These are phyloP conservation scores for Pythium brachiatum DNA, from an alignment of 352 stramenopile species.

Conservation along the genomic window DNA sequence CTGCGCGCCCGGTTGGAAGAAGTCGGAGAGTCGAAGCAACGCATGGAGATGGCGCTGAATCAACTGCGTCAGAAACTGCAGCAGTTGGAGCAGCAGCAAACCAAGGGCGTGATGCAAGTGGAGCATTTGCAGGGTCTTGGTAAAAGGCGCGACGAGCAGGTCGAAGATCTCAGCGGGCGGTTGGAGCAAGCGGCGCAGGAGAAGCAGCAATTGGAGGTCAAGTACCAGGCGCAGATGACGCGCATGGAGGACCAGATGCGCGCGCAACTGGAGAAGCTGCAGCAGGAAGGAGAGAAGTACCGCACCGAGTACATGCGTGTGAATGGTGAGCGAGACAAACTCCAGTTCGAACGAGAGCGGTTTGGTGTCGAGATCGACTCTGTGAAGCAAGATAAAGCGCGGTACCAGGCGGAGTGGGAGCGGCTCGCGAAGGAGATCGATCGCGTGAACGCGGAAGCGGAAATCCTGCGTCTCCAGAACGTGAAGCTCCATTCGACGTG, in stretches of 20 bases:
- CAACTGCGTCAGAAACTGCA: slow-evolving; percentile 27
- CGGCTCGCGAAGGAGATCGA: slow-evolving; percentile 47
- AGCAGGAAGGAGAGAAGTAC: slow-evolving; percentile 57
- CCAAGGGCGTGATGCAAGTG: slow-evolving; percentile 34
- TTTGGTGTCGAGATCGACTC: slow-evolving; percentile 45
- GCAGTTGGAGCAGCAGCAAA: slow-evolving; percentile 40
- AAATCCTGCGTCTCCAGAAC: slow-evolving; percentile 50
- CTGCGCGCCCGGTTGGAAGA: slow-evolving; percentile 39
- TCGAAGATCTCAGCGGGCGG: slow-evolving; percentile 33
- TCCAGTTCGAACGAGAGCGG: slow-evolving; percentile 57
- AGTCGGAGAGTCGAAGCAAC: slow-evolving; percentile 23
- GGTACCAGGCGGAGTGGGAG: slow-evolving; percentile 52
- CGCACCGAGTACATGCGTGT: slow-evolving; percentile 45
- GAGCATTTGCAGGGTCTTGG: slow-evolving; percentile 42
- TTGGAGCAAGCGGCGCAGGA: slow-evolving; percentile 40
- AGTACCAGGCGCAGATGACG: slow-evolving; percentile 49
- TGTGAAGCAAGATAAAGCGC: slow-evolving; percentile 43
- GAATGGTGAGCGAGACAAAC: slow-evolving; percentile 49
- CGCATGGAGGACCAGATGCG: slow-evolving; percentile 65
- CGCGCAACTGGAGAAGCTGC: slow-evolving; percentile 43
- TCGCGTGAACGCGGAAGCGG: slow-evolving; percentile 35
- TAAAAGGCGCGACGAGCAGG: slow-evolving; percentile 48
- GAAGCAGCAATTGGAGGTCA: slow-evolving; percentile 40
- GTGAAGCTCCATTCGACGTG: slow-evolving; percentile 48
- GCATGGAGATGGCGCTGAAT: slow-evolving; percentile 32